phyloP scores from a whole-genome alignment of 768 basidiomycete genomes.

The Imleria badia region DNA sequence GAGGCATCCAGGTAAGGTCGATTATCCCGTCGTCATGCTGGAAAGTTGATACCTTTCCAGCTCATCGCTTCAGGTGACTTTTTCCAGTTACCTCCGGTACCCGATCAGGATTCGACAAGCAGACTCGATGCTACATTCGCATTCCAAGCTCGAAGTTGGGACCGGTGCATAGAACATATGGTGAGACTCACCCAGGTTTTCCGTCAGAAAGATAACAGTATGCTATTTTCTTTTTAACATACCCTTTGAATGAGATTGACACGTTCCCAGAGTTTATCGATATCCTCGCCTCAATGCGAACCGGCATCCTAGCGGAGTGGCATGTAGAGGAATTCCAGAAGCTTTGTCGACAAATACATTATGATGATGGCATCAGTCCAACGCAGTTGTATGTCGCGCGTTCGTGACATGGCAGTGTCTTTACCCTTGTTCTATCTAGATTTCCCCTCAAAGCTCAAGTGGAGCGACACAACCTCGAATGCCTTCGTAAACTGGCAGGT shows the following conservation, averaged over 20 bases:
- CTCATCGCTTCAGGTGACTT: conserved; percentile 77
- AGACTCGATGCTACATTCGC: conserved; percentile 55
- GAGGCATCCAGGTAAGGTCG: conserved; percentile 58
- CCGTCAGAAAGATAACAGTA: conserved; percentile 64
- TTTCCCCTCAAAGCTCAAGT: conserved; percentile 30
- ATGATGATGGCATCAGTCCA: conserved; percentile 79
- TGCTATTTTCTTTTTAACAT: background rate
- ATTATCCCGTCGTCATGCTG: background rate
- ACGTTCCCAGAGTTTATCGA: conserved; percentile 71
- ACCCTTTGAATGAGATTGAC: background rate
- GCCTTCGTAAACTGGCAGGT: conserved; percentile 26
- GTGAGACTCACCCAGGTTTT: conserved; percentile 63
- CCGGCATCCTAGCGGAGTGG: conserved; percentile 62
- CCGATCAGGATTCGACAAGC: conserved; percentile 47
- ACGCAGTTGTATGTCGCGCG: conserved; percentile 74
- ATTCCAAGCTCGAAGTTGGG: conserved; percentile 68
- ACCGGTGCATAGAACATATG: conserved; percentile 46
- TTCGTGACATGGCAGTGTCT: background rate
- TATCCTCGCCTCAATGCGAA: conserved; percentile 98
- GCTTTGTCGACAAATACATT: conserved; percentile 62
- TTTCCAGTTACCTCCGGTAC: conserved; percentile 77
- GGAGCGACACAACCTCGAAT: conserved; percentile 22
- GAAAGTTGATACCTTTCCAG: conserved; percentile 35
- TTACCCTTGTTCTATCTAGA: conserved; percentile 10
- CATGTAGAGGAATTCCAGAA: conserved; percentile 70